These are phyloP conservation scores for Fusarium nygamai DNA, from an alignment of 2,329 filamentous ascomycete genomes.

Conservation along the genomic window DNA sequence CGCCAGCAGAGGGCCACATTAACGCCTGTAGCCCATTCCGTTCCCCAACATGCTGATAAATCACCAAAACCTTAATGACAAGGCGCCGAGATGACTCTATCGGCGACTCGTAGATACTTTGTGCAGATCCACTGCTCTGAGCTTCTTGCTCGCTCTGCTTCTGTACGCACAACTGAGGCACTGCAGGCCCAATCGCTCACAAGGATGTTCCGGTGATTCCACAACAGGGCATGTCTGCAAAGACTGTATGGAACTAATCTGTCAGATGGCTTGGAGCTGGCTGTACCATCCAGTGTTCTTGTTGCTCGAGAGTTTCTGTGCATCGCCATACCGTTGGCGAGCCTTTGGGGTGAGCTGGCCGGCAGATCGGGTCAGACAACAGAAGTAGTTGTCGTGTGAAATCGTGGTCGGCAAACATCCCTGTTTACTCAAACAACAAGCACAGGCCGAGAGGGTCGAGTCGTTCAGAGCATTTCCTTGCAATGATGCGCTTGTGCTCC, in stretches of 20 bases:
- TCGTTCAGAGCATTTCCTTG: not conserved
- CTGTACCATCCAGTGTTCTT: not conserved
- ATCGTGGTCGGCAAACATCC: not conserved
- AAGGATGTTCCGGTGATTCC: not conserved
- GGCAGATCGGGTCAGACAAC: not conserved
- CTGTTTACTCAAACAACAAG: not conserved
- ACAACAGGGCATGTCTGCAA: not conserved
- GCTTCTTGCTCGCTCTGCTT: not conserved
- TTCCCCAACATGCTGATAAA: conserved; percentile 18
- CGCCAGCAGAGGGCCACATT: not conserved
- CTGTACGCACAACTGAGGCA: conserved; percentile 3
- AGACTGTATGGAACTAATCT: not conserved
- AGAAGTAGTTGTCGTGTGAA: not conserved
- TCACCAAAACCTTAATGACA: not conserved
- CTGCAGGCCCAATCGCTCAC: conserved; percentile 2
- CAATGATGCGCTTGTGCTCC: not conserved
- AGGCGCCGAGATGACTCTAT: conserved; percentile 12
- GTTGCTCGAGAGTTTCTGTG: not conserved
- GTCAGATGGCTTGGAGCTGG: not conserved
- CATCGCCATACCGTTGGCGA: conserved; percentile 8
- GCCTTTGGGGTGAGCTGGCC: not conserved
- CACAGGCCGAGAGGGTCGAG: not conserved
- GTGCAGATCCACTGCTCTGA: conserved; percentile 22
- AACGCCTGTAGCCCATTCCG: not conserved
- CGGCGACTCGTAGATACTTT: conserved; percentile 7